Conservation (phyloP, 345 rosid species). For the Salix purpurea region DNA sequence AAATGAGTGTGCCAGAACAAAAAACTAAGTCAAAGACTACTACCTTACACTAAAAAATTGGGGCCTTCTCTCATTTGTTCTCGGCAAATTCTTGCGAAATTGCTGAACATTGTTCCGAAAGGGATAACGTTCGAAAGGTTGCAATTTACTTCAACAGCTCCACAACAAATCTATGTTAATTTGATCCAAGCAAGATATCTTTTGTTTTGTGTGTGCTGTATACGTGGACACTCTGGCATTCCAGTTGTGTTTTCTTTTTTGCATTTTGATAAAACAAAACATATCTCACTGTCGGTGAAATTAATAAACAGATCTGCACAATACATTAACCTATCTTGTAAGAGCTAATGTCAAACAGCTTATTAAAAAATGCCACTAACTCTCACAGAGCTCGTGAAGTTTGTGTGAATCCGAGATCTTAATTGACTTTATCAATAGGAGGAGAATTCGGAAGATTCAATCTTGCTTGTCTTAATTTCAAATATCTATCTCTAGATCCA, state of each 20-base stretch:
- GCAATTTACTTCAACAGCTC: not conserved
- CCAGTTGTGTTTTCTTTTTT: too few relatives aligned
- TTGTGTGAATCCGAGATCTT: not conserved
- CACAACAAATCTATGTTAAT: not conserved
- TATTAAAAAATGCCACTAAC: not conserved
- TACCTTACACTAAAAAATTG: not conserved
- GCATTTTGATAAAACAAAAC: too few relatives aligned
- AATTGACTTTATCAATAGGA: not conserved
- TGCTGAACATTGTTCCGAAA: too few relatives aligned
- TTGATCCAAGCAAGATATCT: not conserved
- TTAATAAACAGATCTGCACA: not conserved
- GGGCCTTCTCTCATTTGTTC: not conserved
- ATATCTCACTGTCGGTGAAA: not conserved
- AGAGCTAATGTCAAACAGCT: not conserved
- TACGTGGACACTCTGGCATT: too few relatives aligned
- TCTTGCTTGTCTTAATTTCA: too few relatives aligned
- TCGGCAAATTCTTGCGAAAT: not conserved
- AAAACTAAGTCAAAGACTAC: not conserved
- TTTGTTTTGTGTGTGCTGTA: too few relatives aligned
- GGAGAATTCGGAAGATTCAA: not conserved
- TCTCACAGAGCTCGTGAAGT: not conserved
- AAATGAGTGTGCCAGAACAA: too few relatives aligned
- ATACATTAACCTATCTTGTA: too few relatives aligned
- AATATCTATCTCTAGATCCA: too few relatives aligned
- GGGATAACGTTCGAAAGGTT: not conserved